phyloP scores from a whole-genome alignment of 208 protist species.

The Angomonas deanei region DNA sequence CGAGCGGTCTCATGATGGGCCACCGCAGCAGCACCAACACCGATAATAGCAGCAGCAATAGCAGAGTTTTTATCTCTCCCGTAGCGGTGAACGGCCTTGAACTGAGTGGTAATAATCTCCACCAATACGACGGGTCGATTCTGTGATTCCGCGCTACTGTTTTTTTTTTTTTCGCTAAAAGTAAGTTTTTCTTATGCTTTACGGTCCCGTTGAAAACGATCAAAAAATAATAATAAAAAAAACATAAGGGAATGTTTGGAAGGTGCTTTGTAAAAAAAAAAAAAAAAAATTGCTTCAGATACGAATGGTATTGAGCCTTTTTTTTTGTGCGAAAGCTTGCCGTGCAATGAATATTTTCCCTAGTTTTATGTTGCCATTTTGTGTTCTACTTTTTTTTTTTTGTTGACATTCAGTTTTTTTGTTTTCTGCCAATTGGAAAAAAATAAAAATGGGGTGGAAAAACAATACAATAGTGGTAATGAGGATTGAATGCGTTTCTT shows the following conservation, averaged over 20 bases:
- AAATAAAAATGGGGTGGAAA: conserved; percentile 1
- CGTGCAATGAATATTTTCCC: too few species aligned
- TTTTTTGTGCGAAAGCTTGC: too few species aligned
- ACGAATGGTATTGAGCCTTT: too few species aligned
- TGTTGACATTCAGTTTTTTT: not conserved
- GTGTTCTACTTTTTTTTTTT: too few species aligned
- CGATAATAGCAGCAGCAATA: not conserved
- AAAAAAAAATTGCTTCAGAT: too few species aligned
- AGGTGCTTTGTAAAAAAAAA: too few species aligned
- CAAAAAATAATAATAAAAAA: too few species aligned
- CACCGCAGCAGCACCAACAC: not conserved
- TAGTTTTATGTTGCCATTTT: too few species aligned
- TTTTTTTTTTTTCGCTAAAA: conserved; percentile 7
- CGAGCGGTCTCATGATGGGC: not conserved
- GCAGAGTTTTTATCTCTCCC: not conserved
- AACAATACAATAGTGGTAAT: too few species aligned
- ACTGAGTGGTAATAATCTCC: not conserved
- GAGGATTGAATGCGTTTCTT: too few species aligned
- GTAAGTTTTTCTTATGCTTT: conserved; percentile 9
- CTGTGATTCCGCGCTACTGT: conserved; percentile 1
- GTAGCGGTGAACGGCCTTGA: not conserved
- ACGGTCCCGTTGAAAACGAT: not conserved
- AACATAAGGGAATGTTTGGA: too few species aligned
- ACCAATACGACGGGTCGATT: not conserved
- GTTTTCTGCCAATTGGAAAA: not conserved